Base-by-base conservation (phyloP, 768 basidiomycete species). In the Boletus insuetus region DNA sequence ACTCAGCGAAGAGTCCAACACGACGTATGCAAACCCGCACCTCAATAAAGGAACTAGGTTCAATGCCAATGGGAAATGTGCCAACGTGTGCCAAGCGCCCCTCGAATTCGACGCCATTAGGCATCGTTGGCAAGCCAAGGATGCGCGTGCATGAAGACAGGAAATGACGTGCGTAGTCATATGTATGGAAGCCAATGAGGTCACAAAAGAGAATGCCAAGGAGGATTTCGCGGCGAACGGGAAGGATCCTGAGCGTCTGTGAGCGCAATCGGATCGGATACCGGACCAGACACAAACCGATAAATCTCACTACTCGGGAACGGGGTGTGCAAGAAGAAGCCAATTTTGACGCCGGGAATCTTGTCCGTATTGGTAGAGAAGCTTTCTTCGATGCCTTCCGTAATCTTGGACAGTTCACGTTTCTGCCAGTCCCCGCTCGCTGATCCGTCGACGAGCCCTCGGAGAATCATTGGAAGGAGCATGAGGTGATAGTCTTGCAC, bases 81-180 rank as follows among this genome's bases (percentile, higher is more conserved):
- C 97, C 97, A 59, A 99, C 96, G 62, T 97, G 94, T 20, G 93
- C 94, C 54, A 97, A 82, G 35, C 94, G 87, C 39, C 96, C 94
- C 67, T 93, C 91, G 64, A 97, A 94, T 68, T 97, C 92, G 61
- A 98, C 92, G 42, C 96, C 94, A 69, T 98, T 98, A 4, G 97
- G 97, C 90, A 97, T 94, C 2, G 97, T 98, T 14, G 93, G 87
- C 32, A 98, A 81, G 34, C 89, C 89, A 38, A 99, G 85, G 61
- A 99, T 96, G 43, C 97, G 89, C 3, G 97, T 98, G 73, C 95
- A 98, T 41, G 94, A 96, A 9, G 96, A 98, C 46, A 99, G 81
- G 84, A 99, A 99, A 73, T 99, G 97, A 40, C 97, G 94, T 2
- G 97, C 97, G 67, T 99, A 99, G 73, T 99, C 97, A 74, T 96